Evolutionary conservation across 805 yeast genomes (phyloP), one percentile per base, ranked within the genome.

Genomic region (Kuraishia capsulata): DNA sequence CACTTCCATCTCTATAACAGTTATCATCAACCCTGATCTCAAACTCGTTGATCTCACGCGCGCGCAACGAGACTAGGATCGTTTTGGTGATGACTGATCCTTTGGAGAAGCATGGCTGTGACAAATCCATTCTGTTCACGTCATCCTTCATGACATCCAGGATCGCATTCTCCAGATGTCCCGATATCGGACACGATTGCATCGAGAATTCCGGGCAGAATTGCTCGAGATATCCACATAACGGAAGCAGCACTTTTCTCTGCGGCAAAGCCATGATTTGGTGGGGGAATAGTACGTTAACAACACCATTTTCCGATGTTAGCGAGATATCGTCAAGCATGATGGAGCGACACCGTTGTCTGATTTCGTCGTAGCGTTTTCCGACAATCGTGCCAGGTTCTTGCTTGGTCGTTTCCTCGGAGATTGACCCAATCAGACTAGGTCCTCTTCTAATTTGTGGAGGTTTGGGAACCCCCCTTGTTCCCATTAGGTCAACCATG

Each of bases 201-300:
- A 74, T 43, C 11, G 59, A 52, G 46, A 67, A 74, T 45, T 73
- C 79, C 0, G 77, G 73, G 31, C 76, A 51, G 44, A 63, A 74
- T 41, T 71, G 73, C 20, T 72, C 74, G 3, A 66, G 53, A 45
- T 65, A 74, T 4, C 65, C 65, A 1, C 40, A 39, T 10, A 44
- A 25, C 2, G 47, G 47, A 11, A 21, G 26, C 37, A 44, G 32
- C 18, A 35, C 19, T 16, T 48, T 49, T 30, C 56, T 26, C 11
- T 49, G 28, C 9, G 61, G 62, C n/a, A 57, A 37, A 9, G 39
- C 34, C n/a, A 36, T 39, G 11, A 2, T 42, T 21, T 19, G 10
- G 4, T 19, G 24, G 3, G 24, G 23, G 4, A 24, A 17, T 13
- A 38, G 4, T 33, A 37, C 33, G n/a, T 5, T 11, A 16, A 6